phyloP scores from a whole-genome alignment of 805 yeast genomes.

The Pichia occidentalis region DNA sequence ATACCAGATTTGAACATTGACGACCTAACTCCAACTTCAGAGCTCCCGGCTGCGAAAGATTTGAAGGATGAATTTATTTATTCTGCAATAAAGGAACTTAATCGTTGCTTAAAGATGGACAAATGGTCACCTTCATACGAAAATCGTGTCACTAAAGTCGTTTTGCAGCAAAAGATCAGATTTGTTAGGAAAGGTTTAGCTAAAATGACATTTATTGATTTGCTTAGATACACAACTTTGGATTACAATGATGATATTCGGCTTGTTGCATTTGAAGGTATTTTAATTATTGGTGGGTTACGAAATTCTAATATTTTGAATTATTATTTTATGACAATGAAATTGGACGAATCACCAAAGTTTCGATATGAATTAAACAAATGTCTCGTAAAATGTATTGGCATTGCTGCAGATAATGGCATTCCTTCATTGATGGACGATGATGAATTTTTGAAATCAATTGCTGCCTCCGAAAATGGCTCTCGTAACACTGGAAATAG shows the following conservation, averaged over 20 bases:
- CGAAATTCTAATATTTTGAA: constrained; percentile 53
- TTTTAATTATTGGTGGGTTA: constrained; percentile 71
- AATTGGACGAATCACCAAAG: constrained; percentile 49
- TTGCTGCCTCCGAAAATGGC: constrained; percentile 10
- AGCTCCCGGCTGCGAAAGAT: constrained; percentile 13
- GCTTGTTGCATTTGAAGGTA: constrained; percentile 60
- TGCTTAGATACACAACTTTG: constrained; percentile 46
- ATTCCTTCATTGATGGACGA: constrained; percentile 54
- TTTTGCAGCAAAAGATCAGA: constrained; percentile 52
- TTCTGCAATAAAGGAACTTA: constrained; percentile 58
- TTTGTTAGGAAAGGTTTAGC: constrained; percentile 52
- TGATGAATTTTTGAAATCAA: constrained; percentile 42
- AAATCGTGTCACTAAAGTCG: constrained; percentile 44
- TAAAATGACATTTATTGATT: constrained; percentile 45
- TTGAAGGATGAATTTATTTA: constrained; percentile 34
- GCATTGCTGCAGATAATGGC: constrained; percentile 62
- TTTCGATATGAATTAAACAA: constrained; percentile 45
- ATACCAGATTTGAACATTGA: constrained; percentile 23
- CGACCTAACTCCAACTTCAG: background rate
- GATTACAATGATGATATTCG: constrained; percentile 48
- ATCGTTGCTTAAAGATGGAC: constrained; percentile 72
- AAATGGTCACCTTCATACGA: constrained; percentile 78
- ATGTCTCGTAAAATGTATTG: constrained; percentile 45
- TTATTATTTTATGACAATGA: constrained; percentile 52
- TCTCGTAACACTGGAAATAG: constrained; percentile 19